Percentiles rank a stretch among this genome's conserved stretches.
Conservation (phyloP, 2,329 filamentous ascomycete species). For the Fusarium ambrosium region DNA sequence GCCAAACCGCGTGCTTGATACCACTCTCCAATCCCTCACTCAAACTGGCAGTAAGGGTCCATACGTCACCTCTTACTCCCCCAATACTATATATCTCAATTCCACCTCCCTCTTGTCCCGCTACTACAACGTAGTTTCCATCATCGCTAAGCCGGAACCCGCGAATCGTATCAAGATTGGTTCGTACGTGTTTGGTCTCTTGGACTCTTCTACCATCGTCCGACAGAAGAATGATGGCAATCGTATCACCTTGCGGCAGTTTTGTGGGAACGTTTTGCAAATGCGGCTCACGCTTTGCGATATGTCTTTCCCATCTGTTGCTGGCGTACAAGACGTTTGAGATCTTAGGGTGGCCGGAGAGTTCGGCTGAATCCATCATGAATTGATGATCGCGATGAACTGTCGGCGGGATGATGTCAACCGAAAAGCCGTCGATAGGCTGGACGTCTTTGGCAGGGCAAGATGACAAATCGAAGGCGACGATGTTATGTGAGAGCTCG, state of each 20-base stretch:
- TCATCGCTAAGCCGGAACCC: not conserved
- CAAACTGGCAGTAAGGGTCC: not conserved
- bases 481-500: conserved; percentile 3
- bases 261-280: not conserved
- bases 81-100: conserved; percentile 5
- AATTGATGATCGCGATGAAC: conserved; percentile 6
- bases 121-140: not conserved
- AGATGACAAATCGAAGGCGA: conserved; percentile 1
- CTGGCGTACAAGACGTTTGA: conserved; percentile 4
- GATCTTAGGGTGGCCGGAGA: not conserved
- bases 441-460: not conserved
- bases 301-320: conserved; percentile 11
- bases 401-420: not conserved
- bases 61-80: not conserved
- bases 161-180: conserved; percentile 3
- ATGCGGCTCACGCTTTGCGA: conserved; percentile 2
- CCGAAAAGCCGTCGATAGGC: not conserved
- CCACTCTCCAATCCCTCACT: conserved; percentile 1
- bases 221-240: conserved; percentile 3
- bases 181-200: not conserved
- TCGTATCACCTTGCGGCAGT: not conserved
- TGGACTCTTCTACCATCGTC: not conserved
- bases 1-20: conserved; percentile 6
- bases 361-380: conserved; percentile 11
- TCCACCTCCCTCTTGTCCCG: conserved; percentile 8